A percentile compares a stretch with the other conserved stretches of the same genome.
Evolutionary conservation across 2,329 filamentous ascomycete species (phyloP).

Genomic region (Gnomoniopsis smithogilvyi): DNA sequence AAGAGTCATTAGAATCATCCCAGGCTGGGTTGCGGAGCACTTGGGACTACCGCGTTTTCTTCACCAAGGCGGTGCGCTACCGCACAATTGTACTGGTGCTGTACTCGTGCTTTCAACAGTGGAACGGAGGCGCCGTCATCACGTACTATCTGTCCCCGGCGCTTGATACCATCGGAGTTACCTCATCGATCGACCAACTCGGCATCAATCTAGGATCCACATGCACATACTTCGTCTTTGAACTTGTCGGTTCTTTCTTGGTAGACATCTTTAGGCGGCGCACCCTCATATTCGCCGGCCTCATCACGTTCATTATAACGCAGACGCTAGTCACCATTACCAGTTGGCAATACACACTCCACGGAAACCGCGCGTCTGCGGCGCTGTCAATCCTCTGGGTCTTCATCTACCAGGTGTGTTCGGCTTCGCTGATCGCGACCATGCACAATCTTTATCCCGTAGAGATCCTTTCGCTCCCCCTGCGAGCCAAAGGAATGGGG

Average conservation of each 20-base stretch:
- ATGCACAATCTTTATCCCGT: constrained; percentile 47
- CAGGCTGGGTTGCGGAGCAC: constrained; percentile 32
- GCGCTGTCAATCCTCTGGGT: constrained; percentile 43
- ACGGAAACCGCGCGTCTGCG: constrained; percentile 30
- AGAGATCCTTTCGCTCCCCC: constrained; percentile 39
- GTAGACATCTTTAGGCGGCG: constrained; percentile 39
- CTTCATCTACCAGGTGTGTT: constrained; percentile 45
- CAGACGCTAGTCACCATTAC: constrained; percentile 45
- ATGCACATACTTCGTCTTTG: constrained; percentile 43
- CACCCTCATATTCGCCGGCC: constrained; percentile 41
- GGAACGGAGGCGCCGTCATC: constrained; percentile 45
- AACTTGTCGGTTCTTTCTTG: constrained; percentile 37
- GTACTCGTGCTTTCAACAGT: constrained; percentile 44
- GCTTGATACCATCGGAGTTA: constrained; percentile 39
- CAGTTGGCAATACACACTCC: constrained; percentile 39
- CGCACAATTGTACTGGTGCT: constrained; percentile 40
- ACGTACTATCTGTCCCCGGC: constrained; percentile 37
- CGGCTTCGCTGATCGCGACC: constrained; percentile 41
- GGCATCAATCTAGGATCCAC: constrained; percentile 41
- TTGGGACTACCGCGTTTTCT: constrained; percentile 45
- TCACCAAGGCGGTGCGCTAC: constrained; percentile 40
- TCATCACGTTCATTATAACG: constrained; percentile 39
- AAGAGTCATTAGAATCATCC: constrained; percentile 39
- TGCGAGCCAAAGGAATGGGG: constrained; percentile 43
- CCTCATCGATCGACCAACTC: constrained; percentile 32